Base-by-base conservation (phyloP, 805 yeast genomes). In the Myxozyma neotropica region DNA sequence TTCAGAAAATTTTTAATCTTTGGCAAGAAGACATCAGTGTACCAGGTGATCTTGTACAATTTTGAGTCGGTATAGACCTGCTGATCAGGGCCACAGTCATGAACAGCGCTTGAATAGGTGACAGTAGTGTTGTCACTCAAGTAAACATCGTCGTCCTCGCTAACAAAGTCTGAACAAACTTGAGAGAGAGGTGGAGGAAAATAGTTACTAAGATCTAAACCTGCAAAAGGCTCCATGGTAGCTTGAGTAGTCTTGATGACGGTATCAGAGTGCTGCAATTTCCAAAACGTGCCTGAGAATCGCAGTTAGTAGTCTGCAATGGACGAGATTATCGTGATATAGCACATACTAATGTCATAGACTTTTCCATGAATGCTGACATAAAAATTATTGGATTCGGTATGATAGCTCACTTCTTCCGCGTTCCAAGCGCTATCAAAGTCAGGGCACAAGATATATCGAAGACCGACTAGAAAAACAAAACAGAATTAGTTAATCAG, bases 341-440 rank as follows among this genome's bases (percentile, higher is more conserved):
- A 19, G 7, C 0, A 51, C 63, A 36, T 72, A 35, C 78, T 70
- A 54, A 76, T 68, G 51, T 76, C 79, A 54, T 76, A 76, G 1
- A 77, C 79, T 8, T 66, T 67, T 23, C 79, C 79, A 39, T 69
- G 73, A 31, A 77, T 70, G 1, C 73, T 70, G n/a, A 74, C 79
- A 50, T 69, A 76, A 57, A 71, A 76, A 52, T 76, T 74, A 29
- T 65, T 57, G 0, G 71, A 60, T 5, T 73, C 75, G 48, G 73
- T 77, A 42, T 77, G 78, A n/a, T 67, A 58, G 12, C 59, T 53
- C n/a, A 76, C 70, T 59, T 76, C 70, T 42, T 64, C 59, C 40
- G 69, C 70, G 52, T 72, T 73, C 79, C 79, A 76, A 12, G 74
- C 79, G 59, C 72, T 74, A 58, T 74, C 75, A 51, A 67, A 76